Evolutionary conservation across 148 eudicot genomes (phyloP), one percentile per base, ranked within the genome.

Genomic region (Rhododendron ferrugineum): DNA sequence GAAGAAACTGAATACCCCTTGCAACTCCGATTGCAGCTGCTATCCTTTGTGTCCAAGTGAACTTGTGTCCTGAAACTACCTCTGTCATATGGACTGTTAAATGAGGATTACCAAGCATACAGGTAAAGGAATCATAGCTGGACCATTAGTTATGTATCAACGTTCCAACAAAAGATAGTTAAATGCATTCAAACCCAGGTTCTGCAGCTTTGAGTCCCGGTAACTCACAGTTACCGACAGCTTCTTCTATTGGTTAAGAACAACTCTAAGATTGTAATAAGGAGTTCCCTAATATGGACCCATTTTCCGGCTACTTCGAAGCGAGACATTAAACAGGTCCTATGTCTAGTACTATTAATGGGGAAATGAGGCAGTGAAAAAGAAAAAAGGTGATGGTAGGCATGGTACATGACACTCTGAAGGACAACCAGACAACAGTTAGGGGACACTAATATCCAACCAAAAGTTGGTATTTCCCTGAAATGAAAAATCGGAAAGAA

Each of bases 1-100:
- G 94, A 46, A 95, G 95, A 90, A 94, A 95, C 84, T 94, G 97
- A 34, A 95, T 89, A n/a, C 98, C 97, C 87, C 87, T 91, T n/a
- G 95, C 94, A 49, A 94, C 90, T 85, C 90, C 97, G n/a, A 93
- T 90, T 54, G 90, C 96, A 86, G 95, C 91, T 40, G 91, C 83
- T 75, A 93, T 91, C 90, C 98, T 90, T 80, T 91, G 93, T 8
- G 91, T 85, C 97, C 97, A 95, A 11, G 84, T 86, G 70, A 93
- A 89, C 85, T 88, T 95, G 50, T 87, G 88, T 73, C 92, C 95
- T 86, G 88, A 18, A 52, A 86, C 70, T 78, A 86, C 84, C 70
- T 62, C 90, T 89, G 80, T 13, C 22, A 73, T 16, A 23, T 2
- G 37, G 0, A 64, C 58, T 46, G 64, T 64, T 18, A 64, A 42